Evolutionary conservation across 495 filamentous ascomycete species (phyloP).

Genomic region (Aspergillus saccharolyticus): DNA sequence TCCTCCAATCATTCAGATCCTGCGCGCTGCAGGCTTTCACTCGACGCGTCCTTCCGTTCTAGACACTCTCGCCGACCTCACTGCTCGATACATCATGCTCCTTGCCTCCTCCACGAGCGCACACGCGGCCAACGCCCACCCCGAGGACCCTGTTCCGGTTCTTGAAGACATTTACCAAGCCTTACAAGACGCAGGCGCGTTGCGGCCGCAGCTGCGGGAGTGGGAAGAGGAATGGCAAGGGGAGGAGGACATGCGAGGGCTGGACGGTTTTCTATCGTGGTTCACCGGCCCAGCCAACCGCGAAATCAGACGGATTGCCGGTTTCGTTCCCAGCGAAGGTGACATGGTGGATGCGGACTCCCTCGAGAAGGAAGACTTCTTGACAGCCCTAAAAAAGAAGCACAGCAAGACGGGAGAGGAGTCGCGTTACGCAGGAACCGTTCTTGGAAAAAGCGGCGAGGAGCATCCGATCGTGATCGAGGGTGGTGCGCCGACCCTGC

Average conservation of each 20-base stretch:
- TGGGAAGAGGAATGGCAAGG: slow-evolving; percentile 55
- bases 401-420: slow-evolving; percentile 80
- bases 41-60: slow-evolving; percentile 67
- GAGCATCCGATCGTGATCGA: slow-evolving; percentile 65
- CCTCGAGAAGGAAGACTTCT: slow-evolving; percentile 62
- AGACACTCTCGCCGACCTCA: slow-evolving; percentile 71
- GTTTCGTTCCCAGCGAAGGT: slow-evolving; percentile 43
- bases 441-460: slow-evolving; percentile 65
- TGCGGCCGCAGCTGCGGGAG: slow-evolving; percentile 56
- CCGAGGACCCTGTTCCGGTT: slow-evolving; percentile 43
- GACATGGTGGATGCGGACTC: slow-evolving; percentile 43
- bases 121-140: slow-evolving; percentile 54
- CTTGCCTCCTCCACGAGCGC: slow-evolving; percentile 59
- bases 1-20: slow-evolving; percentile 76
- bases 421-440: slow-evolving; percentile 71
- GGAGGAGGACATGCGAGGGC: slow-evolving; percentile 67
- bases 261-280: slow-evolving; percentile 72
- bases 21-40: slow-evolving; percentile 82
- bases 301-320: slow-evolving; percentile 69
- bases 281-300: slow-evolving; percentile 58
- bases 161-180: slow-evolving; percentile 80
- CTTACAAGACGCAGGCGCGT: slow-evolving; percentile 65
- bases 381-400: slow-evolving; percentile 75
- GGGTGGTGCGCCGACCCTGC: slow-evolving; percentile 63
- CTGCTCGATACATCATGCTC: slow-evolving; percentile 64